phyloP scores from a whole-genome alignment of 768 basidiomycete species.

The Tephrocybe sp. region DNA sequence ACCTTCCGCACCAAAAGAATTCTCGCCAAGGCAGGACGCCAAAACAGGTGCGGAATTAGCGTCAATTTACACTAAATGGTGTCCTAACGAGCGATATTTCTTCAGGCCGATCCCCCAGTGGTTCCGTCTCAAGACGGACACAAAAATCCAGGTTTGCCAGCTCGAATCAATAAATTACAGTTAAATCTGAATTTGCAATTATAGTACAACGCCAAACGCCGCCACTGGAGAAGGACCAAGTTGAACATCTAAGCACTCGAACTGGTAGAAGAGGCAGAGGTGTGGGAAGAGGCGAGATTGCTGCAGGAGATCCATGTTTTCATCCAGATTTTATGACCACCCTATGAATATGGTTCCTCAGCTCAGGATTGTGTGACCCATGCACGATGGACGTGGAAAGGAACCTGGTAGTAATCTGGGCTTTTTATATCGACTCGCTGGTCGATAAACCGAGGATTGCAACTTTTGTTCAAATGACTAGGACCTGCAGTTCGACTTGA shows the following conservation, averaged over 20 bases:
- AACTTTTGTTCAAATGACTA: no score
- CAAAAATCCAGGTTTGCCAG: conserved; percentile 80
- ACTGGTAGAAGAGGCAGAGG: conserved; percentile 1
- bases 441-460: no score
- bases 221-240: conserved; percentile 99
- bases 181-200: conserved; percentile 4
- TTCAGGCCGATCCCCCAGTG: conserved; percentile 96
- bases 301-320: conserved; percentile 18
- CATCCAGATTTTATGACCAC: conserved; percentile 16
- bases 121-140: conserved; percentile 97
- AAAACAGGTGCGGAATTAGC: conserved; percentile 75
- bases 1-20: conserved; percentile 95
- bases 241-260: conserved; percentile 75
- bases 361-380: not conserved
- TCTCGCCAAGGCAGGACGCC: conserved; percentile 92
- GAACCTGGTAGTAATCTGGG: no score
- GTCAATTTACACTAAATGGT: not conserved
- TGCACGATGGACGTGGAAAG: not conserved
- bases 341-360: conserved; percentile 17
- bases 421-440: no score
- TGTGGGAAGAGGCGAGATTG: conserved; percentile 2
- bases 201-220: conserved; percentile 92
- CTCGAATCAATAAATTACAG: not conserved
- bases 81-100: not conserved
- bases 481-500: no score